Evolutionary conservation across 768 basidiomycete species (phyloP).

Genomic region (Termitomyces titanicus): DNA sequence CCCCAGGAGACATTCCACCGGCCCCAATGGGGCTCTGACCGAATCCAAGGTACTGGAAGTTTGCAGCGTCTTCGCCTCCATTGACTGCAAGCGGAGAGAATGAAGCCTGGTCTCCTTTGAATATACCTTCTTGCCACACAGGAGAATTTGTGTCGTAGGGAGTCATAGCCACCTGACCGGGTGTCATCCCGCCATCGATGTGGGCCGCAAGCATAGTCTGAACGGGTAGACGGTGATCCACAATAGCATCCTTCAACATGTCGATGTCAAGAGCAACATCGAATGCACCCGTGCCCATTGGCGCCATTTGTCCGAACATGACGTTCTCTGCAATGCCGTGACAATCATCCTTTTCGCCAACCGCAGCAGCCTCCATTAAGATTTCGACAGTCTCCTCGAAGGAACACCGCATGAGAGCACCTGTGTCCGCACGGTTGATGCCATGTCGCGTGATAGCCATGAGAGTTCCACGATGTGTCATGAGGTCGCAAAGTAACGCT

Average conservation of each 20-base stretch:
- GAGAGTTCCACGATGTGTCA: constrained; percentile 92
- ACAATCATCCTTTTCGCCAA: constrained; percentile 98
- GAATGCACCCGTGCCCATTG: constrained; percentile 97
- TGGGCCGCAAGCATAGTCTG: constrained; percentile 77
- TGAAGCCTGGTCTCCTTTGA: constrained; percentile 82
- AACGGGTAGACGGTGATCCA: constrained; percentile 90
- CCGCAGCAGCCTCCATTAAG: constrained; percentile 96
- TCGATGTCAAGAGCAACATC: constrained; percentile 96
- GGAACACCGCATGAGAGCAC: constrained; percentile 96
- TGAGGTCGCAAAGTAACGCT: constrained; percentile 93
- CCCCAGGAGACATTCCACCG: constrained; percentile 86
- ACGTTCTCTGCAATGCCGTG: constrained; percentile 99
- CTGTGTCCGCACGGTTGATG: constrained; percentile 99
- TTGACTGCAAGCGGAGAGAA: constrained; percentile 95
- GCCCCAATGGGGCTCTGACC: constrained; percentile 85
- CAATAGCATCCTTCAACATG: constrained; percentile 97
- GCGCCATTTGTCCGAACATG: constrained; percentile 99
- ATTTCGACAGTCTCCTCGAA: constrained; percentile 99
- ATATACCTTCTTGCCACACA: constrained; percentile 70
- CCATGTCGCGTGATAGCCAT: constrained; percentile 99
- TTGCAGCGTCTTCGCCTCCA: constrained; percentile 77
- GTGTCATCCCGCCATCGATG: constrained; percentile 86
- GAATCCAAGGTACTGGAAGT: constrained; percentile 69
- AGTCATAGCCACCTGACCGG: constrained; percentile 90
- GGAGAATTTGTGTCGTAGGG: constrained; percentile 94